phyloP scores from a whole-genome alignment of 2,329 filamentous ascomycete genomes.

The Fusarium austroafricanum region DNA sequence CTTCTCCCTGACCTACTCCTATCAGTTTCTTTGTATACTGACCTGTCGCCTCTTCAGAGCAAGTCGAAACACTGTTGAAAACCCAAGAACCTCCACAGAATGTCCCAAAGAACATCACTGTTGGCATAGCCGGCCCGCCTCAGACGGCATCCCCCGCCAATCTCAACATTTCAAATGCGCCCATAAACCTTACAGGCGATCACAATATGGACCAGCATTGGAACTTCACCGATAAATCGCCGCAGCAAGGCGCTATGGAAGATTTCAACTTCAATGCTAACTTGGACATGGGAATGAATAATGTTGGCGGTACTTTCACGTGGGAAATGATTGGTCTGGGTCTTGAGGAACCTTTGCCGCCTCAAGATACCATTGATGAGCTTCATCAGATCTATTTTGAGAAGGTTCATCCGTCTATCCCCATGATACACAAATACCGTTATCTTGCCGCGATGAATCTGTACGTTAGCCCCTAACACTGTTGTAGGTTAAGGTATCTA shows the following conservation, averaged over 20 bases:
- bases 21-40: slow-evolving; percentile 31
- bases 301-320: slow-evolving; percentile 69
- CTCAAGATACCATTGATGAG: slow-evolving; percentile 79
- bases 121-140: slow-evolving; percentile 45
- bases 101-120: slow-evolving; percentile 48
- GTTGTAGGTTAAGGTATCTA: slow-evolving; percentile 11
- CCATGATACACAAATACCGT: slow-evolving; percentile 89
- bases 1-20: neutral
- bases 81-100: slow-evolving; percentile 70
- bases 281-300: slow-evolving; percentile 63
- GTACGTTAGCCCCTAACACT: slow-evolving; percentile 53
- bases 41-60: slow-evolving; percentile 66
- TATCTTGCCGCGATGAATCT: slow-evolving; percentile 91
- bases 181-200: slow-evolving; percentile 60
- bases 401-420: slow-evolving; percentile 85
- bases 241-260: slow-evolving; percentile 61
- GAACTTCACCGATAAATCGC: slow-evolving; percentile 67
- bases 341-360: slow-evolving; percentile 68
- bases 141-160: slow-evolving; percentile 47
- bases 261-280: slow-evolving; percentile 67
- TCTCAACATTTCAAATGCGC: slow-evolving; percentile 56
- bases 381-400: slow-evolving; percentile 91
- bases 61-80: slow-evolving; percentile 92
- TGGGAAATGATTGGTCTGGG: slow-evolving; percentile 81
- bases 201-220: slow-evolving; percentile 64